A percentile compares a stretch with the other conserved stretches of the same genome.
These are phyloP conservation scores for Rugonectria rugulosa DNA, from an alignment of 2,329 filamentous ascomycete species.

Conservation along the genomic window DNA sequence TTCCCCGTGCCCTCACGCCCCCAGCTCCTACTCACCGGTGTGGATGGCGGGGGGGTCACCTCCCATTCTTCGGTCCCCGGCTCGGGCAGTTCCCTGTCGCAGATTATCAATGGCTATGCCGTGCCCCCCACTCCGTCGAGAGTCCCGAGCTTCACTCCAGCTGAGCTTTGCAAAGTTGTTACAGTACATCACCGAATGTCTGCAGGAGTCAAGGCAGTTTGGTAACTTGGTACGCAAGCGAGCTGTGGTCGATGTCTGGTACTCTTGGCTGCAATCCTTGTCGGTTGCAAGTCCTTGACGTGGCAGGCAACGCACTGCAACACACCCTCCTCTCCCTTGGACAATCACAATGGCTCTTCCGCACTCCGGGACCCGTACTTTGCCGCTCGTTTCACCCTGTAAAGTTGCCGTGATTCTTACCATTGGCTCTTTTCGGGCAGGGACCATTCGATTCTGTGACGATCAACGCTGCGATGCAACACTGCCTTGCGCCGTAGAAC, in stretches of 20 bases:
- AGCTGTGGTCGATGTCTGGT: slow-evolving; percentile 4
- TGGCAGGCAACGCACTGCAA: slow-evolving; percentile 21
- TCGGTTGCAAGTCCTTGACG: slow-evolving; percentile 21
- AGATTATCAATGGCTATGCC: neutral
- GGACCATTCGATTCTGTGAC: slow-evolving; percentile 14
- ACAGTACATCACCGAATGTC: slow-evolving; percentile 32
- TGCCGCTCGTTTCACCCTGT: slow-evolving; percentile 27
- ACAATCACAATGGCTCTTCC: slow-evolving; percentile 12
- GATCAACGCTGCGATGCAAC: slow-evolving; percentile 24
- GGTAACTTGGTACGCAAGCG: neutral
- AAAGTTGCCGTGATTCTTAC: slow-evolving; percentile 2
- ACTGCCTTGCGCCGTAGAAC: slow-evolving; percentile 5
- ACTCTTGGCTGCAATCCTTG: slow-evolving; percentile 12
- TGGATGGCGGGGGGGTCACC: slow-evolving; percentile 26
- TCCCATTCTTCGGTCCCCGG: slow-evolving; percentile 24
- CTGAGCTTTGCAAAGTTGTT: slow-evolving; percentile 22
- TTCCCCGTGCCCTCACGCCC: no score
- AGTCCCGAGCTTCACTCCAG: slow-evolving; percentile 16
- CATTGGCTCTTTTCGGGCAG: neutral
- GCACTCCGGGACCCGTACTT: slow-evolving; percentile 21
- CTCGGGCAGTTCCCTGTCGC: slow-evolving; percentile 19
- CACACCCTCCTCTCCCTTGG: neutral
- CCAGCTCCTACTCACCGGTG: slow-evolving; percentile 36
- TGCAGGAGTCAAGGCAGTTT: slow-evolving; percentile 11
- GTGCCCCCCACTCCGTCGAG: slow-evolving; percentile 30